Base-by-base conservation (phyloP, 2,329 filamentous ascomycete genomes). In the Colletotrichum coccodes region DNA sequence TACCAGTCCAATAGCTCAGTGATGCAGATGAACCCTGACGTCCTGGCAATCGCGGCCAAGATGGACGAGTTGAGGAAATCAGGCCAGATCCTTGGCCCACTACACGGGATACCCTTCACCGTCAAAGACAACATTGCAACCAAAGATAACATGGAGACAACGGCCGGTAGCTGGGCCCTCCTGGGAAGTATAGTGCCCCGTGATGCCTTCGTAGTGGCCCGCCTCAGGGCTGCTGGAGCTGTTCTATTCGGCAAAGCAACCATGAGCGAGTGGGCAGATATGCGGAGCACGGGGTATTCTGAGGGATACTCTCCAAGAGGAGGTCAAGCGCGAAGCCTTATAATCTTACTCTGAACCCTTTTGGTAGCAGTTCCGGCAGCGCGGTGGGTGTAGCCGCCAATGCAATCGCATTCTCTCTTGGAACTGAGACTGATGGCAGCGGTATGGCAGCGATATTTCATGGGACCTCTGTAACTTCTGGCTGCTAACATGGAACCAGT, bases 81-180 rank as follows among this genome's bases (percentile, higher is more conserved):
- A 1, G 90, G 90, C 32, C 82, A 80, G 44, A 77, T 90, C 11
- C 86, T 90, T n/a, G 87, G 91, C 1, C 88, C 89, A 0, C 83
- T 94, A 1, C 92, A 94, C 76, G 92, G 92, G 4, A 92, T 95
- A 52, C 92, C 92, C 0, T 92, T 92, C 75, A 82, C 91, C 3
- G 87, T 94, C 71, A 94, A 94, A 78, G 92, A 94, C 75, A 92
- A 91, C 75, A 91, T 92, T 64, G 90, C 84, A 30, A 89, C 87
- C 11, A 89, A 89, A 71, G 92, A 93, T 76, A 86, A 85, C 59
- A 87, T 94, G 85, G 86, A 94, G 75, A 94, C 92, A 0, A 94
- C 92, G 0, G 91, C 92, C 1, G 92, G 92, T 1, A 89, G 86
- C 73, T 90, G 84, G 86, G 89, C 89, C 23, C 83, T 94, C 0